Base-by-base conservation (phyloP, 2,329 filamentous ascomycete species). In the Aspergillus terreus region DNA sequence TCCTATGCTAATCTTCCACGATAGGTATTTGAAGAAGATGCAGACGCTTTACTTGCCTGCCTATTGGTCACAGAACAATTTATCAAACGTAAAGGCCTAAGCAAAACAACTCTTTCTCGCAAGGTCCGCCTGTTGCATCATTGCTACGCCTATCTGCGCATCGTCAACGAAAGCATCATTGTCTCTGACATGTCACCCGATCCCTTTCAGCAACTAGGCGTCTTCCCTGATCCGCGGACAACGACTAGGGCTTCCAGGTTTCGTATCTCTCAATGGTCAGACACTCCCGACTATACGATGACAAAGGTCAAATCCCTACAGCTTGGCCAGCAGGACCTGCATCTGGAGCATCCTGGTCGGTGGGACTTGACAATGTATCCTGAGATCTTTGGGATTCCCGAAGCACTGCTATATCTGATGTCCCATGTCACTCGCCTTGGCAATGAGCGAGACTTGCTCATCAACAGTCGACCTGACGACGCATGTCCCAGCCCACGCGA, bases 71-170 rank as follows among this genome's bases (percentile, higher is more conserved):
- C 15, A 41, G 11, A 40, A 35, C 52, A 52, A 46, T 67, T 10
- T 63, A 70, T 17, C 63, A 63, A 1, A 44, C 49, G 11, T 62
- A 64, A 5, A 67, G 66, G 4, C 61, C 58, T 6, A 76, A 75
- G 23, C 25, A 45, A 45, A 45, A 2, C 43, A 30, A 11, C 43
- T 1, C 19, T 45, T 36, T 73, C 75, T 1, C 69, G 73, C 14
- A 73, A 75, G 17, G 61, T 70, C 0, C 70, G 76, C 2, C 56
- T 78, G 0, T 58, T 79, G 0, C 76, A 78, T 51, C 75, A 78
- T 51, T 76, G 75, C 60, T 78, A 78, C 52, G 73, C 71, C 0
- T 76, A 73, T 46, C 63, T 76, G 5, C 70, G 76, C 0, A 68
- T 78, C 0, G 71, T 78, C 15, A 64, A 73, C n/a, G 76, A 78